Conservation (phyloP, 2,329 filamentous ascomycete genomes). For the Sodiomyces alkalinus region DNA sequence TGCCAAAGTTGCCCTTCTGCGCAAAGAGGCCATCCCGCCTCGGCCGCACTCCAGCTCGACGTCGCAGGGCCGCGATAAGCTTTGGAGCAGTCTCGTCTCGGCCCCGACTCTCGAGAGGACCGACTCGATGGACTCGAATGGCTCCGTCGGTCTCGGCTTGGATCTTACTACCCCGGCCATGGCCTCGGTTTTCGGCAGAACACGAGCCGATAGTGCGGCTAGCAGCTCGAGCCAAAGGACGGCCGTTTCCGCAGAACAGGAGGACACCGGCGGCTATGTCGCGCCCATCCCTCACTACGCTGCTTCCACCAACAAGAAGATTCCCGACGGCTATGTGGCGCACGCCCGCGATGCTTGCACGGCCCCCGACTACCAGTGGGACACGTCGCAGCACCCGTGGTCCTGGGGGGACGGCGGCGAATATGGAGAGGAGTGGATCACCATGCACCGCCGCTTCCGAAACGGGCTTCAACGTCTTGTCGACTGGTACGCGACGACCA, state of each 20-base stretch:
- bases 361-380: conserved; percentile 88
- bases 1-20: conserved; percentile 76
- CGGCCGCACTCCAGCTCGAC: conserved; percentile 8
- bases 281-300: conserved; percentile 73
- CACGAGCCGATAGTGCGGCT: conserved; percentile 9
- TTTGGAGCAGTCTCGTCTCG: conserved; percentile 19
- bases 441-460: conserved; percentile 85
- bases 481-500: conserved; percentile 59
- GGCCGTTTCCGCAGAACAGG: conserved; percentile 10
- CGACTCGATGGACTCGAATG: conserved; percentile 8
- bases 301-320: conserved; percentile 62
- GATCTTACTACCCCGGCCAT: conserved; percentile 17
- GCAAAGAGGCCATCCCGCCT: conserved; percentile 48
- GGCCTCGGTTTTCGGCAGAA: conserved; percentile 18
- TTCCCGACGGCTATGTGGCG: conserved; percentile 75
- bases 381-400: conserved; percentile 66
- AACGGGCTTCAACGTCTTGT: conserved; percentile 65
- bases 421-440: conserved; percentile 86
- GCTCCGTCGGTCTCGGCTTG: conserved; percentile 6
- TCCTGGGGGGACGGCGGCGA: conserved; percentile 80
- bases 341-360: conserved; percentile 81
- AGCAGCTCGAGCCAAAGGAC: conserved; percentile 10
- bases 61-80: conserved; percentile 11
- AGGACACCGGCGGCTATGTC: conserved; percentile 52
- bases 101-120: conserved; percentile 4